Percentiles rank a stretch among this genome's conserved stretches.
Conservation (phyloP, 257 asterid genomes). For the Plectranthus barbatus region DNA sequence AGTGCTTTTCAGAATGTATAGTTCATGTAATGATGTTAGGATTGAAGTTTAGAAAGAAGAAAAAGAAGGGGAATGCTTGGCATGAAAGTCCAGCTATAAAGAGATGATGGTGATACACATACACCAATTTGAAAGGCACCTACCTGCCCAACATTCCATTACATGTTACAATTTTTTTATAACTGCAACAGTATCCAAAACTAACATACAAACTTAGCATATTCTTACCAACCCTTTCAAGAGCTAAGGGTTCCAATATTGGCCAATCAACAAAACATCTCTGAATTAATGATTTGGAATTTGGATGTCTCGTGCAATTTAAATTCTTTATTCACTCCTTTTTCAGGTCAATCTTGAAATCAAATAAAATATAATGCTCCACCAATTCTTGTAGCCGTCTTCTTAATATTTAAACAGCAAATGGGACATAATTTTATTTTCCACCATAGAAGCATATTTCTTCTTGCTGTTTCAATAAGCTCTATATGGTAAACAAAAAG, state of each 20-base stretch:
- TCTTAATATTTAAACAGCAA: neutral
- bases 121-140: conserved; percentile 18
- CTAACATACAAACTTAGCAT: neutral
- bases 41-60: conserved; percentile 20
- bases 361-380: too few species aligned
- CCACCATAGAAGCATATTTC: conserved; percentile 5
- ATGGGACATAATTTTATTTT: neutral
- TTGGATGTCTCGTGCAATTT: neutral
- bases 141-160: conserved; percentile 32
- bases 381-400: neutral
- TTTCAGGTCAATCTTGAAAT: neutral
- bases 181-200: neutral
- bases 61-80: conserved; percentile 26
- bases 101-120: conserved; percentile 6
- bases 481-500: neutral
- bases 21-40: neutral
- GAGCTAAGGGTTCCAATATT: conserved; percentile 22
- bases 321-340: neutral
- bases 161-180: conserved; percentile 1
- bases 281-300: neutral
- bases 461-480: neutral
- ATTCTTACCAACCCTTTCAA: conserved; percentile 19
- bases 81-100: conserved; percentile 30
- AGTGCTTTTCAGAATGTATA: too few species aligned
- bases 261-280: conserved; percentile 15